These are phyloP conservation scores for Zoysia pacifica DNA, from an alignment of 176 grass and related monocot genomes.

Conservation along the genomic window DNA sequence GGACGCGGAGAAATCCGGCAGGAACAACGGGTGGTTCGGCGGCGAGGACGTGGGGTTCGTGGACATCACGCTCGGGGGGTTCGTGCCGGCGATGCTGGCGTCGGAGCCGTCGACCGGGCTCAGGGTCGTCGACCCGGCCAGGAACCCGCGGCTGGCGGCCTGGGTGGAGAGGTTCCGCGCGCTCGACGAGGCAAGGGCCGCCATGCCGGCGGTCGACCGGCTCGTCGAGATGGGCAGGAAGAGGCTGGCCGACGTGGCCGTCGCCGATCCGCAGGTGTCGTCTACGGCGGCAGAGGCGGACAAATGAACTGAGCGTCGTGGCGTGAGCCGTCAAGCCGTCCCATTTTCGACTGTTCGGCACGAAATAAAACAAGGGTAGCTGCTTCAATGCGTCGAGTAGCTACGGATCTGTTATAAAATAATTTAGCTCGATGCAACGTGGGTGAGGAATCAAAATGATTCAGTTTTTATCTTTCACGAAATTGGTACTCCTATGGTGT, in stretches of 20 bases:
- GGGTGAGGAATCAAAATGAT: no score
- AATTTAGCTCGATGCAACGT: background rate
- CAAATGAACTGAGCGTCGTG: background rate
- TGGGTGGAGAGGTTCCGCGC: conserved; percentile 50
- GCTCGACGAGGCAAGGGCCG: conserved; percentile 36
- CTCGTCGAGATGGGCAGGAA: conserved; percentile 31
- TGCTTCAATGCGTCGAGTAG: no score
- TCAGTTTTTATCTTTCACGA: no score
- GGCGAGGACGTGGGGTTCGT: conserved; percentile 51
- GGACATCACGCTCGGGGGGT: conserved; percentile 51
- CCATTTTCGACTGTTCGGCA: background rate
- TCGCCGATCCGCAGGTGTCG: background rate
- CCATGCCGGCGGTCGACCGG: conserved; percentile 34
- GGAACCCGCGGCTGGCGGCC: conserved; percentile 42
- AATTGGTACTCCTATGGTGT: no score
- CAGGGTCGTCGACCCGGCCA: conserved; percentile 36
- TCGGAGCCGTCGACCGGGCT: conserved; percentile 34
- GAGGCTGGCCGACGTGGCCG: background rate
- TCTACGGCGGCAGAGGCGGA: background rate
- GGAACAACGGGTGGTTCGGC: conserved; percentile 41
- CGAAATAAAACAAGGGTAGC: background rate
- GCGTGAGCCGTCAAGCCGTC: background rate
- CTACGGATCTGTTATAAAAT: background rate
- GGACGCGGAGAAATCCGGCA: background rate
- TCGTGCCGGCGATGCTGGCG: conserved; percentile 37